Conservation (phyloP, 2,329 filamentous ascomycete genomes). For the Cercospora sp. region DNA sequence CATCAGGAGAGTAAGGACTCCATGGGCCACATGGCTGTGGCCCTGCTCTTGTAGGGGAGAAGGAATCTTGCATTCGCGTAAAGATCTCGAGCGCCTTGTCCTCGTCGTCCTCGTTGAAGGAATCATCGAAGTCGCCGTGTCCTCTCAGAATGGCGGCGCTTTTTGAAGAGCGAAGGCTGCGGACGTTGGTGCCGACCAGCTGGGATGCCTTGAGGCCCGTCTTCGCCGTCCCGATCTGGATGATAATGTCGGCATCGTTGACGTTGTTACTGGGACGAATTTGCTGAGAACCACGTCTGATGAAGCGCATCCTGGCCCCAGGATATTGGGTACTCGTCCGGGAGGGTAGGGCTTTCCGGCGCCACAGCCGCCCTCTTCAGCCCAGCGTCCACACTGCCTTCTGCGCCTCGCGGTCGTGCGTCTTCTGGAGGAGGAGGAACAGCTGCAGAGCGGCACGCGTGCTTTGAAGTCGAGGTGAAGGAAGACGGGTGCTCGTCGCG, state of each 20-base stretch:
- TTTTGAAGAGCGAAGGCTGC: constrained; percentile 9
- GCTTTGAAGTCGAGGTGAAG: background rate
- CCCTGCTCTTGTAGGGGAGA: constrained; percentile 7
- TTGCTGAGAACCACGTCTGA: constrained; percentile 13
- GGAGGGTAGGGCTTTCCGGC: constrained; percentile 6
- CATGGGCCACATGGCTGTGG: constrained; percentile 14
- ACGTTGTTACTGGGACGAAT: constrained; percentile 3
- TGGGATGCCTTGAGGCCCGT: constrained; percentile 26
- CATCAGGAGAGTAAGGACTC: constrained; percentile 25
- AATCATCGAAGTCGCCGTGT: background rate
- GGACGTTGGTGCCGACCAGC: constrained; percentile 19
- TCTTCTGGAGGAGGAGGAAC: background rate
- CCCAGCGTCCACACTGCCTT: background rate
- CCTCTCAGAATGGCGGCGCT: constrained; percentile 1
- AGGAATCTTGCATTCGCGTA: constrained; percentile 22
- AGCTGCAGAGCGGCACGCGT: background rate
- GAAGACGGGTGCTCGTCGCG: background rate
- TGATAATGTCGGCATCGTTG: constrained; percentile 20
- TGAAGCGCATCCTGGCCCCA: constrained; percentile 17
- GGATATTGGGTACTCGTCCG: constrained; percentile 6
- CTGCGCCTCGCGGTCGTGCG: background rate
- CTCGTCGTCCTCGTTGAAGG: constrained; percentile 5
- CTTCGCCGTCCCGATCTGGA: constrained; percentile 22
- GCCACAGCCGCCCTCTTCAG: constrained; percentile 6
- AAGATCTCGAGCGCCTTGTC: constrained; percentile 20